Percentiles rank a stretch among this genome's conserved stretches.
Conservation (phyloP, 805 yeast species). For the Schwanniomyces sp. region DNA sequence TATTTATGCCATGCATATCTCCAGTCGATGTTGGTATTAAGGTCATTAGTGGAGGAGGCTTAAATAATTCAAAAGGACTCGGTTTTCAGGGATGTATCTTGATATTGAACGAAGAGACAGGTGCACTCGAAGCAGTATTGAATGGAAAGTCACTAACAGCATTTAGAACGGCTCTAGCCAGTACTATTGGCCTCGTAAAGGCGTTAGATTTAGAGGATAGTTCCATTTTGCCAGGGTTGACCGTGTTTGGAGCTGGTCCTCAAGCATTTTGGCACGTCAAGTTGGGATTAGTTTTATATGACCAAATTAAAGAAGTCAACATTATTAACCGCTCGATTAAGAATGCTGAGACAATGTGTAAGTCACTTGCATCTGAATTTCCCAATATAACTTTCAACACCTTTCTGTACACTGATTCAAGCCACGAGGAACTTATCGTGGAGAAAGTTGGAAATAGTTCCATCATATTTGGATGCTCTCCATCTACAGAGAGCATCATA, state of each 20-base stretch:
- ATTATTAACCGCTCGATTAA: constrained; percentile 44
- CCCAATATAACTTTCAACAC: constrained; percentile 21
- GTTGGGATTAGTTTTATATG: constrained; percentile 41
- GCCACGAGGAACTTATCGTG: constrained; percentile 13
- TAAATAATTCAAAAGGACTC: constrained; percentile 26
- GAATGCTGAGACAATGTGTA: constrained; percentile 36
- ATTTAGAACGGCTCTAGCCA: constrained; percentile 63
- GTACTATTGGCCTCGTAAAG: constrained; percentile 46
- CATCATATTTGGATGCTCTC: constrained; percentile 60
- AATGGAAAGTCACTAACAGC: constrained; percentile 64
- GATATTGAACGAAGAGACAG: constrained; percentile 50
- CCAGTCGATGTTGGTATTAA: constrained; percentile 55
- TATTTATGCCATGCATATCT: constrained; percentile 68
- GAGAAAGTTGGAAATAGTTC: constrained; percentile 34
- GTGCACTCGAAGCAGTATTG: constrained; percentile 51
- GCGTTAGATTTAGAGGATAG: constrained; percentile 19
- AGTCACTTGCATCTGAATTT: constrained; percentile 24
- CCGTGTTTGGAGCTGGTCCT: constrained; percentile 60
- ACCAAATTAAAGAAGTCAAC: constrained; percentile 37
- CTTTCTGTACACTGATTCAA: constrained; percentile 13
- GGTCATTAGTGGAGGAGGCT: constrained; percentile 54
- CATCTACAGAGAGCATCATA: constrained; percentile 52
- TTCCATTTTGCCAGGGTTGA: constrained; percentile 17
- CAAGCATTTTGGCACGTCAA: constrained; percentile 67
- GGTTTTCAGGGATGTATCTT: constrained; percentile 63